These are phyloP conservation scores for Bauhinia variegata DNA, from an alignment of 306 rosid species.

Conservation along the genomic window DNA sequence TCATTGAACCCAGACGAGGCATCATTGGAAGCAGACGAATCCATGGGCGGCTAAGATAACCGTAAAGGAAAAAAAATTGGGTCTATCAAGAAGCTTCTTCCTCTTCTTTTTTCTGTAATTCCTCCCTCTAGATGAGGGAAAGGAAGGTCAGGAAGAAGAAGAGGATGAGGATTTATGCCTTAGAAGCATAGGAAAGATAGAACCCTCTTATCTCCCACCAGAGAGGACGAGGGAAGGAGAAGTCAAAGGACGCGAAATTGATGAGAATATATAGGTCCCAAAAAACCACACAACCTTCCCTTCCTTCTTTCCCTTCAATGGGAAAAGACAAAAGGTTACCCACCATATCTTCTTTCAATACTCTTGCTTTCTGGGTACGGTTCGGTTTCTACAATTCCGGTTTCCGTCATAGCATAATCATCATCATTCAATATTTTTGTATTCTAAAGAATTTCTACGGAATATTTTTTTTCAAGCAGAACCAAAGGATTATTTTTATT, in stretches of 20 bases:
- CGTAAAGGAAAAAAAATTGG: background rate
- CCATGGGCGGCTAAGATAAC: slow-evolving; percentile 47
- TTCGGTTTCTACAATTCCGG: background rate
- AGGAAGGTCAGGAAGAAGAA: slow-evolving; percentile 38
- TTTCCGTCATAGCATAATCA: background rate
- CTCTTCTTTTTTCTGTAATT: slow-evolving; percentile 23
- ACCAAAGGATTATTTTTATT: too few species aligned
- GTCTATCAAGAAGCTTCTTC: slow-evolving; percentile 10
- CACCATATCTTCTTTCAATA: background rate
- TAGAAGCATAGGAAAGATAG: slow-evolving; percentile 32
- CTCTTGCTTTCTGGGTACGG: background rate
- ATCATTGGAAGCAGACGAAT: slow-evolving; percentile 48
- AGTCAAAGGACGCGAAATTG: background rate
- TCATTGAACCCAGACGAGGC: slow-evolving; percentile 46
- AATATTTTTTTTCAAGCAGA: too few species aligned
- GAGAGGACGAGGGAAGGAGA: slow-evolving; percentile 16
- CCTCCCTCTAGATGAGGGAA: slow-evolving; percentile 41
- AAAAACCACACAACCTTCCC: background rate
- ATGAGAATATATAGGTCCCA: background rate
- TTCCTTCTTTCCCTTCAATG: background rate
- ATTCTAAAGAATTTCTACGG: too few species aligned
- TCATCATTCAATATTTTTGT: too few species aligned
- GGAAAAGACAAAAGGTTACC: slow-evolving; percentile 17
- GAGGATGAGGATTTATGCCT: slow-evolving; percentile 45
- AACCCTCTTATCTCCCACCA: slow-evolving; percentile 27